A percentile compares a stretch with the other conserved stretches of the same genome.
phyloP scores from a whole-genome alignment of 257 asterid genomes.

The Solanum paucissectum region DNA sequence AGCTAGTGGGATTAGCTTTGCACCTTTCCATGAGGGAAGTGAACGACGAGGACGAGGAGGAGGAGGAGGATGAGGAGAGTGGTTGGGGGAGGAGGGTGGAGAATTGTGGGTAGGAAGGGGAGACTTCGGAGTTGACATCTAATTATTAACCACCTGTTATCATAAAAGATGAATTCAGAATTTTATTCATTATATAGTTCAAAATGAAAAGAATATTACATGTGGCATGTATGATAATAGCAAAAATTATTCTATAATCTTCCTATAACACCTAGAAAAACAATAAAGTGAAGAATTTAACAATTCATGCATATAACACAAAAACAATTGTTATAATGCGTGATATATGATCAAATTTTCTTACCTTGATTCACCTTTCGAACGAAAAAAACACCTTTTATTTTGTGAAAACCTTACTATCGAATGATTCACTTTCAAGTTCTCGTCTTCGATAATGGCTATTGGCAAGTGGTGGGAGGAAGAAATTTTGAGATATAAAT shows the following conservation, averaged over 20 bases:
- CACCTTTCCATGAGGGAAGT: conserved; percentile 39
- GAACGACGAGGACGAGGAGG: neutral
- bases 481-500: neutral
- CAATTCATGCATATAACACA: neutral
- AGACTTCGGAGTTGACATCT: neutral
- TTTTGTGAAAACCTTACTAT: rapidly evolving
- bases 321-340: neutral
- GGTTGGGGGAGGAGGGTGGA: neutral
- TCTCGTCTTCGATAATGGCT: neutral
- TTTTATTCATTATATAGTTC: neutral
- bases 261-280: too few relatives aligned
- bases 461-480: neutral
- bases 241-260: neutral
- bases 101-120: neutral
- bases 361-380: neutral
- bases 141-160: neutral
- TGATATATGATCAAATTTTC: neutral
- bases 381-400: neutral
- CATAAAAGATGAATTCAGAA: neutral
- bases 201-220: too few relatives aligned
- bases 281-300: neutral
- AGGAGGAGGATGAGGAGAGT: neutral
- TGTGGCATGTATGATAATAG: neutral
- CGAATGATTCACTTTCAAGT: neutral
- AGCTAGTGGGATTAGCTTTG: conserved; percentile 35